phyloP scores from a whole-genome alignment of 2,329 filamentous ascomycete genomes.

The Cladobotryum protrusum region DNA sequence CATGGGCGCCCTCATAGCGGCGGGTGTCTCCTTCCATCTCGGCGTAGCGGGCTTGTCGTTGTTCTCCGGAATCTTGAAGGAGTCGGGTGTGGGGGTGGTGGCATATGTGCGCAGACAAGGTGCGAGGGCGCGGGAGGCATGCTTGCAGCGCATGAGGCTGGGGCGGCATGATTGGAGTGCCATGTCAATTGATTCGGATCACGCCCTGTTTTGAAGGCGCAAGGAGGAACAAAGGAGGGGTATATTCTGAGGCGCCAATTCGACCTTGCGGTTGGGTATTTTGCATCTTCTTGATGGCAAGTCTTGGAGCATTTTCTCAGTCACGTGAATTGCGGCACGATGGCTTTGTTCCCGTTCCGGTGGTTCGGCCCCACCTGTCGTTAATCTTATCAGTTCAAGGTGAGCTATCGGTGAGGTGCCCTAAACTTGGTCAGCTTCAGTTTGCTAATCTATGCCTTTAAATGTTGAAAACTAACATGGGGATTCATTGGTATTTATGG shows the following conservation, averaged over 20 bases:
- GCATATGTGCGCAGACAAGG: conserved; percentile 19
- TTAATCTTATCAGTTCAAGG: background rate
- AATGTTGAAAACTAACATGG: no score
- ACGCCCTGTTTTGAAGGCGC: conserved; percentile 10
- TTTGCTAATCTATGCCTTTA: background rate
- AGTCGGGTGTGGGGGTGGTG: conserved; percentile 16
- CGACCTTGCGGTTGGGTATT: background rate
- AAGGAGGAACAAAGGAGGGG: background rate
- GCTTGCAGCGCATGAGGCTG: background rate
- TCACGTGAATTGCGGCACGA: conserved; percentile 9
- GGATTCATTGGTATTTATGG: no score
- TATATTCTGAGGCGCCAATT: background rate
- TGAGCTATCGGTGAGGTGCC: background rate
- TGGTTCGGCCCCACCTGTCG: no score
- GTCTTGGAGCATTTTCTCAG: conserved; percentile 10
- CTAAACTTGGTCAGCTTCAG: background rate
- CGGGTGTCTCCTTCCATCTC: conserved; percentile 66
- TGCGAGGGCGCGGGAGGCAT: conserved; percentile 17
- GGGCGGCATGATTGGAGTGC: conserved; percentile 27
- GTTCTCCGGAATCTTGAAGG: conserved; percentile 19
- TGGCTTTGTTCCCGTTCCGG: background rate
- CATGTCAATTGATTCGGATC: conserved; percentile 19
- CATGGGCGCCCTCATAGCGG: conserved; percentile 63
- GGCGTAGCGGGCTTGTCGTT: conserved; percentile 31
- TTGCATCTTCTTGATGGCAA: background rate